A percentile compares a stretch with the other conserved stretches of the same genome.
phyloP scores from a whole-genome alignment of 495 filamentous ascomycete species.

The Pyrenopolyporus hunteri region DNA sequence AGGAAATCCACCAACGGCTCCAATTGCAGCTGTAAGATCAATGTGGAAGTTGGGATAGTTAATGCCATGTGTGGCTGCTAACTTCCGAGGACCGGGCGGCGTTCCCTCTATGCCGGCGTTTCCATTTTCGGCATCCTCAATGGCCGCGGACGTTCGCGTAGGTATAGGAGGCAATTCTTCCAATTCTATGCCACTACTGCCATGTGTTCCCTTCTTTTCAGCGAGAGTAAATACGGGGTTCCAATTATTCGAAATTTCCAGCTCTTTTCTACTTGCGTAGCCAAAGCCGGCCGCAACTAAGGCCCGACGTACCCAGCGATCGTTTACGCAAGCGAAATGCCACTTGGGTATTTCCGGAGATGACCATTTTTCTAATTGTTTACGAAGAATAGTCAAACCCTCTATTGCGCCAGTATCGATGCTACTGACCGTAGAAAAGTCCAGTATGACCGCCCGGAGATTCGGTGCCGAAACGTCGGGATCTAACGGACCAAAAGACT shows the following conservation, averaged over 20 bases:
- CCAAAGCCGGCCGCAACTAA: constrained; percentile 3
- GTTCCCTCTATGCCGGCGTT: background rate
- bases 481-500: too few relatives aligned
- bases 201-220: background rate
- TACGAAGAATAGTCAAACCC: constrained; percentile 1
- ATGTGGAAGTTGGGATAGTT: constrained; percentile 11
- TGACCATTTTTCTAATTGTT: constrained; percentile 5
- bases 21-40: background rate
- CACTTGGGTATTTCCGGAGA: background rate
- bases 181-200: background rate
- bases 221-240: background rate
- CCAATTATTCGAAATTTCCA: background rate
- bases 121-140: background rate
- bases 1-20: background rate
- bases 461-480: background rate
- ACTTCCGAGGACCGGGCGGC: background rate
- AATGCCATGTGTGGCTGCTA: constrained; percentile 1
- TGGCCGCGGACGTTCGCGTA: background rate
- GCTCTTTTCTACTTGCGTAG: background rate
- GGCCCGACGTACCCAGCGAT: constrained; percentile 7
- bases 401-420: background rate
- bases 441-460: background rate
- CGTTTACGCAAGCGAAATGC: constrained; percentile 4
- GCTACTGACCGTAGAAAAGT: constrained; percentile 7
- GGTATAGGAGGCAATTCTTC: background rate